Base-by-base conservation (phyloP, 2,329 filamentous ascomycete genomes). In the Anisogramma anomala region DNA sequence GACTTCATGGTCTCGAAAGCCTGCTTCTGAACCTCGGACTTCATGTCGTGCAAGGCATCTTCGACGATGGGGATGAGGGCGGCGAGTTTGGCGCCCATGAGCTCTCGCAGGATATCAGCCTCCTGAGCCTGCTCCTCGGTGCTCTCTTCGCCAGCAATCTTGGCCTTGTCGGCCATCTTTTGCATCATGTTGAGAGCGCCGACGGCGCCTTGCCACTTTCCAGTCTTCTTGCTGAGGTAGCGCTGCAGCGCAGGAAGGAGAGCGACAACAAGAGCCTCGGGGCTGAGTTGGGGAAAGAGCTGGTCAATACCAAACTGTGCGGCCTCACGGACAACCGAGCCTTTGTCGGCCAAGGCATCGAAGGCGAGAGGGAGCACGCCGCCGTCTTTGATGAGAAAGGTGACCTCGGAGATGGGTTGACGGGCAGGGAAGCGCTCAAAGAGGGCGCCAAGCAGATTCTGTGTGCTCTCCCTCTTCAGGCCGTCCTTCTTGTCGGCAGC, bases 151-250 rank as follows among this genome's bases (percentile, higher is more conserved):
- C 79, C 60, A 93, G 79, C 14, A 11, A 32, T 32, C 71, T 93
- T 83, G 30, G 89, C 84, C 69, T 93, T 94, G 58, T 94, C 84
- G 35, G 91, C 91, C 82, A 96, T 94, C 62, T 80, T 85, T 58
- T 91, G 87, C 44, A 98, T 67, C 49, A 96, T 63, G 60, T 82
- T 79, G 57, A 82, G 82, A 33, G 85, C 91, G 46, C 83, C 88
- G 39, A 95, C 84, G 13, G 84, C 85, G 46, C 91, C 91, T 65
- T 98, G 91, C 91, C 91, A 98, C 66, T 98, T 98, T 50, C 85
- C 88, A 13, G 86, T 83, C 56, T 77, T 78, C 65, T 86, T 93
- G 57, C 71, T 69, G 22, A 98, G 71, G 59, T 96, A 96, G 39
- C 71, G 64, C 48, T 70, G 64, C 30, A 98, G 67, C 13, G 77